Evolutionary conservation across 108 stramenopile species (phyloP).

Genomic region (Fistulifera pelliculosa): DNA sequence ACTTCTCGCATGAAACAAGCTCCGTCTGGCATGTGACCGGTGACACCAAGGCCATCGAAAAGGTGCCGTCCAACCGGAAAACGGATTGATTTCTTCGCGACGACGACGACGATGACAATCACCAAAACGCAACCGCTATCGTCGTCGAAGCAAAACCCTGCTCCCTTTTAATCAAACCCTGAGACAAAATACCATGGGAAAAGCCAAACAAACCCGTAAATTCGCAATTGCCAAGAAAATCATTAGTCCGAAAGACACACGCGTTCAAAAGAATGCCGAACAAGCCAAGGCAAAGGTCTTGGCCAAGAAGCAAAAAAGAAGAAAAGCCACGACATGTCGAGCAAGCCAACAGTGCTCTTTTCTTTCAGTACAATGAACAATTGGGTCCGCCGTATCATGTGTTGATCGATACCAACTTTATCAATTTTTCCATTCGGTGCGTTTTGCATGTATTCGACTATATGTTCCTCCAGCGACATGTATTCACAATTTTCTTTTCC

Average conservation of each 20-base stretch:
- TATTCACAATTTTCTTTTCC: background rate
- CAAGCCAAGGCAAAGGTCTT: constrained; percentile 43
- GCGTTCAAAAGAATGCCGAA: constrained; percentile 66
- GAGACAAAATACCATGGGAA: constrained; percentile 60
- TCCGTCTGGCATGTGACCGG: no score
- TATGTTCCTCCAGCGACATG: background rate
- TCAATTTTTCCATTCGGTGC: constrained; percentile 93
- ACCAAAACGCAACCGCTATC: no score
- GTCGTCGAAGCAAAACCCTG: no score
- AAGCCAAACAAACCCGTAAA: constrained; percentile 88
- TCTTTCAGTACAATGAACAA: constrained; percentile 96
- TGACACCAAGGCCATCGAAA: no score
- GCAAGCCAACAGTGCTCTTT: constrained; percentile 84
- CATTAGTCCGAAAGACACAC: constrained; percentile 82
- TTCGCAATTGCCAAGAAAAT: constrained; percentile 90
- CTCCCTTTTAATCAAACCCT: no score
- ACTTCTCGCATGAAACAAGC: no score
- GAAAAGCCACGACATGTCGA: constrained; percentile 72
- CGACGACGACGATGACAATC: no score
- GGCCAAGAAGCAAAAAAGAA: constrained; percentile 26
- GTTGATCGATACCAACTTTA: constrained; percentile 98
- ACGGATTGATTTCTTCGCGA: no score
- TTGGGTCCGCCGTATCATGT: constrained; percentile 98
- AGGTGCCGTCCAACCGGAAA: no score
- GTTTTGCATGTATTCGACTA: constrained; percentile 4